These are phyloP conservation scores for Gynandropsis gynandra DNA, from an alignment of 345 rosid genomes.

Conservation along the genomic window DNA sequence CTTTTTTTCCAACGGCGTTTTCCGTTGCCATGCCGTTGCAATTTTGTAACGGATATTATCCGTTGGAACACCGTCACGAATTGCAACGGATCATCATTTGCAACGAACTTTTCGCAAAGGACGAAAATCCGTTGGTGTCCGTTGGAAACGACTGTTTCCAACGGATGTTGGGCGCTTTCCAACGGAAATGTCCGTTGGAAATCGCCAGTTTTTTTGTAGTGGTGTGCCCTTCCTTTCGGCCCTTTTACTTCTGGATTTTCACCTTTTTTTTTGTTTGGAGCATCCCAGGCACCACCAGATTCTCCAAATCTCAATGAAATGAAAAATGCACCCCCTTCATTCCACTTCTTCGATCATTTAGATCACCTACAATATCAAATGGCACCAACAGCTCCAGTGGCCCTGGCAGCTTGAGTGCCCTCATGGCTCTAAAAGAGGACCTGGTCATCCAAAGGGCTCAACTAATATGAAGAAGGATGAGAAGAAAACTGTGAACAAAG, in stretches of 20 bases:
- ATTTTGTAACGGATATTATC: too few species aligned
- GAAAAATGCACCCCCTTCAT: constrained; percentile 17
- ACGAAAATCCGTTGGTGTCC: too few species aligned
- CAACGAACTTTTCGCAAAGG: too few species aligned
- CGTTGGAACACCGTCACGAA: too few species aligned
- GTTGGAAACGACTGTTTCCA: too few species aligned
- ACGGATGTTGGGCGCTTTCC: too few species aligned
- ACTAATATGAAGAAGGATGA: constrained; percentile 23
- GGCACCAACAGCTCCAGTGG: constrained; percentile 20
- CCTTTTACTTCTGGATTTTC: constrained; percentile 42
- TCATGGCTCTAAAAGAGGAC: constrained; percentile 21
- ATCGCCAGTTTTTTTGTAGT: too few species aligned
- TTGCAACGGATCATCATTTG: too few species aligned
- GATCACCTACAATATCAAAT: constrained; percentile 29
- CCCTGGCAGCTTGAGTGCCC: constrained; percentile 3
- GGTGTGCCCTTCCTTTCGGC: constrained; percentile 39
- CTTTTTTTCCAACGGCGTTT: too few species aligned
- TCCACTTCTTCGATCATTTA: constrained; percentile 32
- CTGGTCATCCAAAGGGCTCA: constrained; percentile 28
- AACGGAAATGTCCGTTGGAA: too few species aligned
- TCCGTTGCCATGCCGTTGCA: too few species aligned
- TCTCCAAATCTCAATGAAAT: constrained; percentile 31
- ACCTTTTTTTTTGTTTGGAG: constrained; percentile 48
- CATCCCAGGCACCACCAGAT: constrained; percentile 21
- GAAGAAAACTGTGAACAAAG: constrained; percentile 20